Evolutionary conservation across 306 rosid species (phyloP), one percentile per base, ranked within the genome.

Genomic region (Leucaena leucocephala): DNA sequence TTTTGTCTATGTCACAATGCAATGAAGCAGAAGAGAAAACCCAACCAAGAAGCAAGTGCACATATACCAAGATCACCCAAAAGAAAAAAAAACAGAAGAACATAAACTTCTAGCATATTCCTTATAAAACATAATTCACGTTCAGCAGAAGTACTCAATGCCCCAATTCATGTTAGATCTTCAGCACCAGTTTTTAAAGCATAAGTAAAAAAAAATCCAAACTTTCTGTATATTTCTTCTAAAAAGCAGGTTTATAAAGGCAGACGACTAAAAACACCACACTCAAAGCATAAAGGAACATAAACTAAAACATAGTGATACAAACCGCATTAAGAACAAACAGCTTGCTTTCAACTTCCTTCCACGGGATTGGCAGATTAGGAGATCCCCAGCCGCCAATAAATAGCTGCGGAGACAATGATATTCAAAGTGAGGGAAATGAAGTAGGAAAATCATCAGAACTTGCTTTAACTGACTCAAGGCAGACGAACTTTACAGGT

Each of bases 261-360:
- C 65, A 54, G 67, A 80, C 73, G 59, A 79, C 68, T 74, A 50
- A 71, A 70, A 70, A 71, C 76, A 80, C 72, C 78, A 40, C 19
- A 55, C 62, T 48, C 44, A 52, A 72, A 68, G 38, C 22, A 45
- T 46, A 13, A 68, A 43, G 68, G 40, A 16, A 36, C 54, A 40
- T 34, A 44, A 69, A 66, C 42, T 72, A 19, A 49, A 58, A 76
- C 77, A 80, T 63, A 78, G 79, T 74, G 82, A 75, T 81, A 80
- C 98, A 89, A 82, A 90, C 98, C 85, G 89, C 94, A 86, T 91
- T 92, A 68, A 94, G 97, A 76, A 91, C 90, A 91, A 92, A 94
- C 71, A 94, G 89, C 82, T 94, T 94, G 91, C 97, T 90, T 87
- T 94, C 98, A 84, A 94, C 93, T 81, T 88, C 98, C 83, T 84